Evolutionary conservation across 148 eudicot genomes (phyloP), one percentile per base, ranked within the genome.

Genomic region (Rheum nobile): DNA sequence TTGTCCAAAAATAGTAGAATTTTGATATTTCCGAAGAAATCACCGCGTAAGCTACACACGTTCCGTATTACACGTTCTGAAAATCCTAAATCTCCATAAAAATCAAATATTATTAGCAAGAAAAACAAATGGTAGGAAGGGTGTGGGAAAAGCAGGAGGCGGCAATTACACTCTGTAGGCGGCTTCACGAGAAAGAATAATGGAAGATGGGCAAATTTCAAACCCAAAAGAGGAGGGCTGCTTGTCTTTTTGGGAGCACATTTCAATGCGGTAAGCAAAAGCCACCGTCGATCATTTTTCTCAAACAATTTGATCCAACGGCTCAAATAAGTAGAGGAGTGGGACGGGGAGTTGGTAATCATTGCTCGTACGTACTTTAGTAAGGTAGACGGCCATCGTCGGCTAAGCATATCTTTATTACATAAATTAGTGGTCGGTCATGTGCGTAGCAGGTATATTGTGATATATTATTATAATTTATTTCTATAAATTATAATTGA

Each of bases 191-290:
- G 61, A 54, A 54, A 2, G 61, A 54, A 54, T 54, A 54, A 54
- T 54, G 61, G 6, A 54, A 22, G 1, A 54, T 3, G 28, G 29
- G 61, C 61, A 21, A 7, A 52, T n/a, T n/a, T 52, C 28, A 6
- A 52, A 52, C 28, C 61, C 12, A 7, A 21, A 54, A 54, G 29
- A 10, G 4, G 2, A 10, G 21, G 31, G 67, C 16, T 57, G 67
- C 67, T 26, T 57, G 67, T 57, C 67, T 57, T 57, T 57, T 57
- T 57, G 67, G 34, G 67, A 26, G 67, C 67, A 57, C 34, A 26
- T 57, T 28, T 28, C 34, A 2, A 11, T 0, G 13, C 0, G 13
- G 63, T 10, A 26, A 8, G 12, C 6, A 3, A 2, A 2, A 26
- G 8, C 67, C 67, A 57, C 67, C 67, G 32, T 57, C 3, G 34